phyloP scores from a whole-genome alignment of 129 eudicot species.

The Heracleum sosnowskyi region DNA sequence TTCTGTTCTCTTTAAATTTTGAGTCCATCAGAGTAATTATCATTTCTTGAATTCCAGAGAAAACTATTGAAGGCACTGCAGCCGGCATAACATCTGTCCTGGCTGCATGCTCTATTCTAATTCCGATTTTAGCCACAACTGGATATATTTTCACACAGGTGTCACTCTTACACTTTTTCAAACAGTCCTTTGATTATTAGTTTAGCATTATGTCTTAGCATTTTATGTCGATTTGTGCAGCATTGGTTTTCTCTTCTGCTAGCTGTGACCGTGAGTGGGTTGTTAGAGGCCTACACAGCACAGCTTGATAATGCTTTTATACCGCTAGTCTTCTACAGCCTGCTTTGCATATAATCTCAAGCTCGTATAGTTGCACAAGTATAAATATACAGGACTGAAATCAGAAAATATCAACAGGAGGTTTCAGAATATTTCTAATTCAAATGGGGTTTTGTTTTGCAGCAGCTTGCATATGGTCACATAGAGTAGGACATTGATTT shows the following conservation, averaged over 20 bases:
- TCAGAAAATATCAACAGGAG: background rate
- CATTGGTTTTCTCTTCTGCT: conserved; percentile 79
- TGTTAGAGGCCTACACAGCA: conserved; percentile 95
- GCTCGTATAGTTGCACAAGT: background rate
- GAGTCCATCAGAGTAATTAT: background rate
- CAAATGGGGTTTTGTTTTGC: background rate
- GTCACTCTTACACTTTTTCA: conserved; percentile 9
- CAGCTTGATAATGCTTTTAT: conserved; percentile 97
- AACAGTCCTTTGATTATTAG: background rate
- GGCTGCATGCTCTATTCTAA: conserved; percentile 77
- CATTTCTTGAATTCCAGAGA: conserved; percentile 35
- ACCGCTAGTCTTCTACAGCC: conserved; percentile 92
- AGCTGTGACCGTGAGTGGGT: conserved; percentile 77
- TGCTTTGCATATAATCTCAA: conserved; percentile 59
- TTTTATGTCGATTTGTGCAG: conserved; percentile 37
- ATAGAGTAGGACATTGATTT: background rate
- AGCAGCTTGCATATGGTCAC: background rate
- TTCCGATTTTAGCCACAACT: conserved; percentile 80
- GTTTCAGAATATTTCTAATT: background rate
- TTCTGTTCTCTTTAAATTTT: background rate
- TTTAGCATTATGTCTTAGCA: background rate
- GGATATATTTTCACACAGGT: conserved; percentile 85
- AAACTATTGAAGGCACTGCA: conserved; percentile 97
- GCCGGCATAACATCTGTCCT: conserved; percentile 95
- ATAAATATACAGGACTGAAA: background rate